phyloP scores from a whole-genome alignment of 257 asterid species.

The Knoxia roxburghii region DNA sequence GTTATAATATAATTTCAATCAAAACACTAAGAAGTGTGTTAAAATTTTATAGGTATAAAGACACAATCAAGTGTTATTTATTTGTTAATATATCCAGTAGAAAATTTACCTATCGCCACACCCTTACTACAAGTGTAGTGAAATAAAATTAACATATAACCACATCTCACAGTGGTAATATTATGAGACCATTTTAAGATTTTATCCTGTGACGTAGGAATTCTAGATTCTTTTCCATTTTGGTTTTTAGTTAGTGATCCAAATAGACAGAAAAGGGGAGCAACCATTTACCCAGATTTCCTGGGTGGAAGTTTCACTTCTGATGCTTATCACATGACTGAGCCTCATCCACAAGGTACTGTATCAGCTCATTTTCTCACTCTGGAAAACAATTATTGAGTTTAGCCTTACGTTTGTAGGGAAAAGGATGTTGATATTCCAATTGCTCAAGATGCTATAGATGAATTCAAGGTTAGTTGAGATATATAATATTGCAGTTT shows the following conservation, averaged over 20 bases:
- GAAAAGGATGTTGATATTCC: slow-evolving; percentile 85
- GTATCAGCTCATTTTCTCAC: background rate
- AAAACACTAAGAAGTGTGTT: too few species aligned
- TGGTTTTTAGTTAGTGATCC: slow-evolving; percentile 2
- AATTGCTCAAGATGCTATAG: slow-evolving; percentile 93
- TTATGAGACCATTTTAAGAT: background rate
- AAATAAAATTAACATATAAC: too few species aligned
- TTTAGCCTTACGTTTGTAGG: slow-evolving; percentile 46
- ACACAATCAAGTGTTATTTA: too few species aligned
- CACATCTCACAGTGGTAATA: too few species aligned
- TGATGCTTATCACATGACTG: slow-evolving; percentile 99
- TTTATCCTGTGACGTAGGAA: background rate
- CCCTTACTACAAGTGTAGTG: too few species aligned
- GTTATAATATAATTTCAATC: too few species aligned
- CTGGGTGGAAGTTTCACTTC: slow-evolving; percentile 97
- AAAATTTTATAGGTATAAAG: too few species aligned
- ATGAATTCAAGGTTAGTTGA: slow-evolving; percentile 77
- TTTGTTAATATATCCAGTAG: too few species aligned
- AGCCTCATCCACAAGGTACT: slow-evolving; percentile 89
- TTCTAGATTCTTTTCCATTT: background rate
- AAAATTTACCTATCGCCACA: too few species aligned
- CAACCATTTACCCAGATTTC: slow-evolving; percentile 88
- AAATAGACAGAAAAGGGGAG: slow-evolving; percentile 75
- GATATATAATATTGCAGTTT: slow-evolving; percentile 12
- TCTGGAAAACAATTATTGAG: slow-evolving; percentile 17